Evolutionary conservation across 179 eudicot genomes (phyloP).

Genomic region (Gypsophila paniculata): DNA sequence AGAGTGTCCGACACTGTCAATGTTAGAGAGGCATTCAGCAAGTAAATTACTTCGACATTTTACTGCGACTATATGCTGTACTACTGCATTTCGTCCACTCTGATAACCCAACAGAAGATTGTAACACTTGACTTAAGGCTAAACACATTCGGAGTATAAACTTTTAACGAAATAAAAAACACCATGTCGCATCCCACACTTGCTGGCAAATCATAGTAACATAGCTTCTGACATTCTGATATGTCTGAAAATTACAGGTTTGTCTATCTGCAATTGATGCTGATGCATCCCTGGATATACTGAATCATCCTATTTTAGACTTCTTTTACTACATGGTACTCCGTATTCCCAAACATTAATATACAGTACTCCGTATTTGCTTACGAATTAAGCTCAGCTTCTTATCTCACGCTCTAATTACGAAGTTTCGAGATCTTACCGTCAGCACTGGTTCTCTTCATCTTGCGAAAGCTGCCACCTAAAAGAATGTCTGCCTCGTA

Average conservation of each 20-base stretch:
- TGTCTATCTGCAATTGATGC: constrained; percentile 63
- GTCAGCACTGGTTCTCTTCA: constrained; percentile 81
- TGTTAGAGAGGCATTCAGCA: no score
- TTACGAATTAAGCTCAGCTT: not conserved
- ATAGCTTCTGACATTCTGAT: not conserved
- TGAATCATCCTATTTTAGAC: constrained; percentile 80
- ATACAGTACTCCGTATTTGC: no score
- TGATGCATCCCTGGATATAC: constrained; percentile 74
- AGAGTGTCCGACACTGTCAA: no score
- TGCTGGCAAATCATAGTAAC: not conserved
- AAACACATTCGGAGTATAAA: no score
- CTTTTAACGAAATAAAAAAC: no score
- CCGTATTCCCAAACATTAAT: not conserved
- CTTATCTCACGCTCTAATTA: constrained; percentile 7
- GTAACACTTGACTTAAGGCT: no score
- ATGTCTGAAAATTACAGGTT: constrained; percentile 44
- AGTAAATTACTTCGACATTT: not conserved
- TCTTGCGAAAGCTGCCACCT: constrained; percentile 84
- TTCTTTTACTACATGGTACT: constrained; percentile 77
- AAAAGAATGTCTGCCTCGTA: constrained; percentile 71
- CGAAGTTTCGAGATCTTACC: constrained; percentile 94
- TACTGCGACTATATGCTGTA: no score
- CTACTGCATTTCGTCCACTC: not conserved
- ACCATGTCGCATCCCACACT: no score
- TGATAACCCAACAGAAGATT: no score